Percentiles rank a stretch among this genome's conserved stretches.
Evolutionary conservation across 495 filamentous ascomycete species (phyloP).

Genomic region (Penicillium parvum): DNA sequence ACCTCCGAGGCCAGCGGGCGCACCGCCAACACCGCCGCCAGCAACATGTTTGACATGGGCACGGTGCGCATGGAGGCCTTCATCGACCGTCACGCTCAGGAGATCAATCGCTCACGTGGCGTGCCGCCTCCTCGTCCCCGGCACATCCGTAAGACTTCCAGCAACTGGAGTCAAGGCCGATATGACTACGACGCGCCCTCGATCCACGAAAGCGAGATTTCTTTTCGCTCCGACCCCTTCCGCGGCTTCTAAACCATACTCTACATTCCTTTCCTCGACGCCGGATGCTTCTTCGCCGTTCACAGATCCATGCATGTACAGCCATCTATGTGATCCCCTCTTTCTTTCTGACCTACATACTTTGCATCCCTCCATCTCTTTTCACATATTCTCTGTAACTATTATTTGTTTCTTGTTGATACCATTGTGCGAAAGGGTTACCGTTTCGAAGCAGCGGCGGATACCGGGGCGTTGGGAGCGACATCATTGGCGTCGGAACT

Average conservation of each 20-base stretch:
- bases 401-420: conserved; percentile 18
- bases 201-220: conserved; percentile 30
- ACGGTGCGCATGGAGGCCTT: conserved; percentile 98
- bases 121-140: conserved; percentile 12
- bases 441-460: conserved; percentile 10
- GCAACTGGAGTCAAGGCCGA: conserved; percentile 33
- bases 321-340: not conserved
- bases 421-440: conserved; percentile 20
- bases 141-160: conserved; percentile 34
- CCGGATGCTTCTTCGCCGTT: too few species aligned
- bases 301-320: not conserved
- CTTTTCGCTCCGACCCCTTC: conserved; percentile 36
- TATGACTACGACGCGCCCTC: conserved; percentile 31
- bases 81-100: conserved; percentile 37
- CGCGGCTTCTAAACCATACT: conserved; percentile 32
- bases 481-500: not conserved
- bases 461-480: conserved; percentile 14
- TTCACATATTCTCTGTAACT: conserved; percentile 1
- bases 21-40: conserved; percentile 23
- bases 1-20: conserved; percentile 42
- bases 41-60: conserved; percentile 62
- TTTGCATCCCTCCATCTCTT: not conserved
- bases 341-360: not conserved
- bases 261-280: not conserved
- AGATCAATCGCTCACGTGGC: conserved; percentile 28